Percentiles rank a stretch among this genome's conserved stretches.
phyloP scores from a whole-genome alignment of 2,329 filamentous ascomycete genomes.

The Penicillium sumatraense region DNA sequence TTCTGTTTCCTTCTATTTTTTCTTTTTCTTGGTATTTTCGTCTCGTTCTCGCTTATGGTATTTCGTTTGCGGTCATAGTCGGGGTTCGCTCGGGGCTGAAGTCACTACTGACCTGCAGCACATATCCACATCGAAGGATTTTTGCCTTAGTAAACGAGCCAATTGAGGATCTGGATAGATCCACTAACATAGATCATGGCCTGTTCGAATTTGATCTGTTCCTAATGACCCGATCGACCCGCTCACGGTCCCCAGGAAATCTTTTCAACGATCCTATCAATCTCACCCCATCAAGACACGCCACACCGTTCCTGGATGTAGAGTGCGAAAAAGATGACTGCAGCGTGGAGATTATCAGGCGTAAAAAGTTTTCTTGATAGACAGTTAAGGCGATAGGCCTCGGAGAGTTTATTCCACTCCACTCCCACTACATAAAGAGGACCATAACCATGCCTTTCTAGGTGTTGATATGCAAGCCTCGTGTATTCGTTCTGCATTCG shows the following conservation, averaged over 20 bases:
- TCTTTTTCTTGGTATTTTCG: background rate
- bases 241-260: background rate
- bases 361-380: conserved; percentile 1
- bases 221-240: background rate
- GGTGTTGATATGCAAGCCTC: conserved; percentile 8
- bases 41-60: background rate
- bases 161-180: background rate
- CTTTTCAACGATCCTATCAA: conserved; percentile 3
- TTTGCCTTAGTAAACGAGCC: conserved; percentile 3
- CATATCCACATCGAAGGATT: background rate
- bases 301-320: conserved; percentile 3
- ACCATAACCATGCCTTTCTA: conserved; percentile 7
- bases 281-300: background rate
- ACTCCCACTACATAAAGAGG: conserved; percentile 14
- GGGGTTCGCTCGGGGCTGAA: conserved; percentile 2
- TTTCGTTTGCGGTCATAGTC: background rate
- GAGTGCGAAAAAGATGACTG: background rate
- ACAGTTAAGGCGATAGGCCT: conserved; percentile 19
- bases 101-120: conserved; percentile 4
- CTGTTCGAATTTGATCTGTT: background rate
- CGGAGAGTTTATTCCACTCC: background rate
- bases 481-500: conserved; percentile 14
- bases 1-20: background rate
- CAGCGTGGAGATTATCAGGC: conserved; percentile 8
- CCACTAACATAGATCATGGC: background rate